Base-by-base conservation (phyloP, 352 stramenopile species). In the Phytophthora meadii region DNA sequence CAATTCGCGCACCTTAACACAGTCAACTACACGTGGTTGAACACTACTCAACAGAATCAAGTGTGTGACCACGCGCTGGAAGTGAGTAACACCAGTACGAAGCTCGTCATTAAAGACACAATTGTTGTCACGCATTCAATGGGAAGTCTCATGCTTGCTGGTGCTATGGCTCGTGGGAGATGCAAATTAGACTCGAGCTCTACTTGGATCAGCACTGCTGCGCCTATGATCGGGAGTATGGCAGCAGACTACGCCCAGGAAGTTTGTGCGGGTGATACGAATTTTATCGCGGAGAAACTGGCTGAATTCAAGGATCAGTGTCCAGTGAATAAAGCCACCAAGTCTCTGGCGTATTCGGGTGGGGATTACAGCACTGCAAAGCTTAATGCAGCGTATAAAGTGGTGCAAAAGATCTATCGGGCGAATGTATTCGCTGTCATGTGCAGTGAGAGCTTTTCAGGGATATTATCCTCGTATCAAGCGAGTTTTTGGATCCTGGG, bases 381-480 rank as follows among this genome's bases (percentile, higher is more conserved):
- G 14, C 41, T 76, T 3, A 24, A 53, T 27, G 32, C 27, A 9
- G 55, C 65, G 0, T 78, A 78, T 30, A 55, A 47, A 14, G 54
- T 53, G 6, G 65, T 54, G 0, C 72, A 71, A 36, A 44, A 56
- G 22, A 66, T 58, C 0, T 67, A 81, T 68, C 57, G 46, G 14
- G 61, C 40, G 48, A 50, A 78, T 25, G 65, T 76, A 36, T 70
- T 52, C 4, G 65, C 59, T 22, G 65, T 63, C 14, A 75, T 81
- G 19, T 83, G 77, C 54, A 74, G 77, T 15, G 51, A 60, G 41
- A 52, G 45, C 4, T 74, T 62, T 51, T 55, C 39, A 3, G 74
- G 77, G 5, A 61, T 86, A 6, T 15, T 77, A 11, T 77, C 72
- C 0, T 56, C 54, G 6, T 67, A 77, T 19, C 56, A 66, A 58